Percentiles rank a stretch among this genome's conserved stretches.
Evolutionary conservation across 306 rosid species (phyloP).

Genomic region (Cicer chorassanicum): DNA sequence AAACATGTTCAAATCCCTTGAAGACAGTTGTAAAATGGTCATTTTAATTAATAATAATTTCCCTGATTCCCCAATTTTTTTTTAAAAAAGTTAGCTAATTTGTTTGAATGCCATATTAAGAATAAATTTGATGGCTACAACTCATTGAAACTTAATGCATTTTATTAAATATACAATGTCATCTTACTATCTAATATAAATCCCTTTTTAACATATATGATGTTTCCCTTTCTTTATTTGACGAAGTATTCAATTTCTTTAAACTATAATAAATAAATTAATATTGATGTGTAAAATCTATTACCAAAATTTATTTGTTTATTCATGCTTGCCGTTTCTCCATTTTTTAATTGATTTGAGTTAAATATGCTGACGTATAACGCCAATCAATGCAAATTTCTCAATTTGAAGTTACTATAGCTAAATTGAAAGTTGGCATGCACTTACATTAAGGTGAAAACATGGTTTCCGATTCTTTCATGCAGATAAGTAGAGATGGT

Average conservation of each 20-base stretch:
- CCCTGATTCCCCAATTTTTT: no score
- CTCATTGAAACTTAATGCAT: not conserved
- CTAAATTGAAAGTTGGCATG: no score
- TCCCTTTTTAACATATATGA: conserved; percentile 2
- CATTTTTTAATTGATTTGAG: not conserved
- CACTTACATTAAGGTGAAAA: no score
- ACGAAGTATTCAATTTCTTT: not conserved
- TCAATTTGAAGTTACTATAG: no score
- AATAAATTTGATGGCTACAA: not conserved
- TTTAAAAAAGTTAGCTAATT: not conserved
- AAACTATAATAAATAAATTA: not conserved
- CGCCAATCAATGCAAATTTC: no score
- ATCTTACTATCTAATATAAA: conserved; percentile 4
- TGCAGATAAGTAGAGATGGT: no score
- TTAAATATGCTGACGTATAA: no score
- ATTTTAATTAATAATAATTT: no score
- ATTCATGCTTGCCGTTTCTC: no score
- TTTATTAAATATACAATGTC: not conserved
- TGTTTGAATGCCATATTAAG: conserved; percentile 3
- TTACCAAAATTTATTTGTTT: not conserved
- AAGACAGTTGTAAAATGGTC: no score
- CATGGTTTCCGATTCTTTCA: no score
- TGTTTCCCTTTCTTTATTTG: conserved; percentile 33
- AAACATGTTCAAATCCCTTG: no score
- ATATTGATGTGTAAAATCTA: not conserved